Evolutionary conservation across 2,329 filamentous ascomycete genomes (phyloP).

Genomic region (Ceratocystis huliohia): DNA sequence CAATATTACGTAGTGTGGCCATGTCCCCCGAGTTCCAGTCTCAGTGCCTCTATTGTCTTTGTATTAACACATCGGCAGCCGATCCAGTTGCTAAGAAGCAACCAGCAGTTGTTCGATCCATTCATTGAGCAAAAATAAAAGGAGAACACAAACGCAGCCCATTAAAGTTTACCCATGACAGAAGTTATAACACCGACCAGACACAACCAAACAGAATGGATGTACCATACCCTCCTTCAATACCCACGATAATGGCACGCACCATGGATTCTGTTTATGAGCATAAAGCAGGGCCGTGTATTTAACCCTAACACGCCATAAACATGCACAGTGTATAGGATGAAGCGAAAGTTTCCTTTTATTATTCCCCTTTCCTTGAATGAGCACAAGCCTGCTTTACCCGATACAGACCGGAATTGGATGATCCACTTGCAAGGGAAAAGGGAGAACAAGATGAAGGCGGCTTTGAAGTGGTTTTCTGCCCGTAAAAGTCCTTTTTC

Average conservation of each 20-base stretch:
- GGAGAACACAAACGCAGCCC: too few species aligned
- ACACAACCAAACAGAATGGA: too few species aligned
- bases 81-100: too few species aligned
- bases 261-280: not conserved
- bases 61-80: not conserved
- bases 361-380: not conserved
- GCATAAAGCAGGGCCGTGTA: not conserved
- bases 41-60: not conserved
- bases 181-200: too few species aligned
- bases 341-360: not conserved
- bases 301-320: not conserved
- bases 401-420: not conserved
- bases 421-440: not conserved
- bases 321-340: not conserved
- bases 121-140: too few species aligned
- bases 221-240: too few species aligned
- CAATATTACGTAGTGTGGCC: too few species aligned
- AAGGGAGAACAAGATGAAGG: not conserved
- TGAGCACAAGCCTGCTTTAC: slow-evolving; percentile 1
- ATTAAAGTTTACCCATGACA: too few species aligned
- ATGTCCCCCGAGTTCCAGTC: not conserved
- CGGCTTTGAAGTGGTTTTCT: not conserved
- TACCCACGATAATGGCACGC: too few species aligned
- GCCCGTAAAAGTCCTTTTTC: not conserved
- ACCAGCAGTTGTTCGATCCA: too few species aligned